These are phyloP conservation scores for Colletotrichum endophyticum DNA, from an alignment of 2,329 filamentous ascomycete genomes.

Conservation along the genomic window DNA sequence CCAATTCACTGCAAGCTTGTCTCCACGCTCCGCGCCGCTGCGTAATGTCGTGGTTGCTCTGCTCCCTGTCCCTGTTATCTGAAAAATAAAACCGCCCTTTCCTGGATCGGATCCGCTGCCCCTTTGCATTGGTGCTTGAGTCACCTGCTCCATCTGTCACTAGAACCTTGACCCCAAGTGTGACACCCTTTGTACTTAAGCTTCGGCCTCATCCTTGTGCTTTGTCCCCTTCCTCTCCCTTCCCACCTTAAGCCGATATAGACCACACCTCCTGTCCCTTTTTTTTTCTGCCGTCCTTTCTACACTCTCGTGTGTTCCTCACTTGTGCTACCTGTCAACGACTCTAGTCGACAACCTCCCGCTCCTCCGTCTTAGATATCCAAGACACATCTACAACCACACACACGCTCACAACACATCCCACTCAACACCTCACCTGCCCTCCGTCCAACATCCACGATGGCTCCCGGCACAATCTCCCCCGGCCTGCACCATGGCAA, in stretches of 20 bases:
- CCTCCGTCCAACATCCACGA: slow-evolving; percentile 1
- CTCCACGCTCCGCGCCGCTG: neutral
- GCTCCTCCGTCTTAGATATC: neutral
- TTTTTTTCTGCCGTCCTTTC: neutral
- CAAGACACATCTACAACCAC: neutral
- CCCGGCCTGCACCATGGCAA: slow-evolving; percentile 45
- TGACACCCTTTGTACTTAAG: slow-evolving; percentile 18
- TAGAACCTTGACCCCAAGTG: slow-evolving; percentile 9
- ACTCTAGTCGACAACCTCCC: neutral
- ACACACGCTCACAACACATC: neutral
- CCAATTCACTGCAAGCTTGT: neutral
- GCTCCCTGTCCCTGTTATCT: slow-evolving; percentile 19
- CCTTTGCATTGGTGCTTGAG: slow-evolving; percentile 21
- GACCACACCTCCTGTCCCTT: neutral
- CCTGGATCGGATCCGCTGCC: slow-evolving; percentile 13
- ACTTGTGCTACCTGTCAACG: neutral
- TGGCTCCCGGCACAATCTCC: slow-evolving; percentile 32
- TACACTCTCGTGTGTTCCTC: neutral
- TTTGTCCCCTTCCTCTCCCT: slow-evolving; percentile 8
- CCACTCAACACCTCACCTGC: neutral
- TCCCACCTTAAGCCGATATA: slow-evolving; percentile 9
- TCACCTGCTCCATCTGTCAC: slow-evolving; percentile 23
- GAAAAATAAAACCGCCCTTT: slow-evolving; percentile 1
- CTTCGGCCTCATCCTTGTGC: slow-evolving; percentile 13
- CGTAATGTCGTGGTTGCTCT: neutral